Evolutionary conservation across 805 yeast species (phyloP).

Genomic region (Monosporozyma servazzii): DNA sequence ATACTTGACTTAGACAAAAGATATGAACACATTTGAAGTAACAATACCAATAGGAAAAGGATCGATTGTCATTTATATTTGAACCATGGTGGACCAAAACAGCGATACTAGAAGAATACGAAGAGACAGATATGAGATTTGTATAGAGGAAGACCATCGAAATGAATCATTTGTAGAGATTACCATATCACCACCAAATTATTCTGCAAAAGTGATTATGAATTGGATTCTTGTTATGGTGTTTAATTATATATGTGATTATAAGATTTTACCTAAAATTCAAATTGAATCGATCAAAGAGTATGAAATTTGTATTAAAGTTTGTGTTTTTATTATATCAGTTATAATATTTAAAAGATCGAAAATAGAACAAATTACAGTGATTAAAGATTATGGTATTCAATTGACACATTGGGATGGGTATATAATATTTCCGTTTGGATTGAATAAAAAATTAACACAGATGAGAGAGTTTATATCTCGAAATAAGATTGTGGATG

Average conservation of each 20-base stretch:
- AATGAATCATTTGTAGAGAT: conserved; percentile 9
- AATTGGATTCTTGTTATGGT: not conserved
- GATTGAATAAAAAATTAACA: conserved; percentile 9
- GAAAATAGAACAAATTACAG: conserved; percentile 15
- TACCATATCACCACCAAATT: conserved; percentile 8
- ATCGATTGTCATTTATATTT: no score
- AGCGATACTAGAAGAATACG: not conserved
- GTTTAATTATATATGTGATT: not conserved
- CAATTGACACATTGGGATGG: conserved; percentile 19
- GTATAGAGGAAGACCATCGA: conserved; percentile 5
- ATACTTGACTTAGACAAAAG: not conserved
- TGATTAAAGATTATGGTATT: conserved; percentile 21
- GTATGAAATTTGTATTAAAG: not conserved
- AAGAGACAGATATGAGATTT: not conserved
- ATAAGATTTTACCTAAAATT: not conserved
- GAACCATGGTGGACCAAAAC: not conserved
- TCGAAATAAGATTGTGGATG: conserved; percentile 45
- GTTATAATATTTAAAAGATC: conserved; percentile 12
- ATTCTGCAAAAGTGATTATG: not conserved
- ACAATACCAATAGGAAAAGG: not conserved
- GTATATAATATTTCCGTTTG: conserved; percentile 15
- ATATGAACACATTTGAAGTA: not conserved
- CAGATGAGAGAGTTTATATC: conserved; percentile 41
- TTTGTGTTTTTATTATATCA: not conserved
- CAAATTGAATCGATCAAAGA: not conserved